Evolutionary conservation across 352 stramenopile species (phyloP), one percentile per base, ranked within the genome.

Genomic region (Globisporangium orthogonon): DNA sequence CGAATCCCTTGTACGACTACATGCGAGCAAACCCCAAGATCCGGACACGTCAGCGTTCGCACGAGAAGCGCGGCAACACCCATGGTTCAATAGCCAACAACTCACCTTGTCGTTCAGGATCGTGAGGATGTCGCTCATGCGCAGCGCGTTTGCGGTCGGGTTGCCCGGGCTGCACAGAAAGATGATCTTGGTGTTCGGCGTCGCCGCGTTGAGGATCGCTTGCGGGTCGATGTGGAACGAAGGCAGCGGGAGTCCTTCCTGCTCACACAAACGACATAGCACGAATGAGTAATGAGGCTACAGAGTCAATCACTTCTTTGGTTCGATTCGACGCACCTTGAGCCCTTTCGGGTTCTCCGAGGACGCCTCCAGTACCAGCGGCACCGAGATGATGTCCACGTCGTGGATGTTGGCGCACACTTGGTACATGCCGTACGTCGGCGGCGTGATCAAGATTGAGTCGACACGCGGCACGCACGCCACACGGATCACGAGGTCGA

Each of bases 341-440:
- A 91, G 70, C 28, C 81, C 81, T 46, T 83, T 83, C 1, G 70
- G 74, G 54, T 94, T 91, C 35, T 76, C 70, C 9, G 52, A 56
- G 1, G 76, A 73, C 23, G 69, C 57, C 41, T 89, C 75, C n/a
- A 91, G 58, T 56, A 86, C 89, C 17, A 99, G 85, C 7, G 96
- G 94, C 63, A 96, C 92, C 1, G 67, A 83, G 47, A 98, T 81
- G 63, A 99, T 97, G 37, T 74, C 67, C 29, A 99, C 95, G 69
- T 99, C 96, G 74, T 99, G 98, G 50, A 98, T 97, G 69, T 98
- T 98, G 52, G 96, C 96, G 65, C 94, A 99, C 43, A 99, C 97
- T 60, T 97, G 97, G 78, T 99, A 99, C 97, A 99, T 99, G 53
- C 96, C 96, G 71, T 99, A 99, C 0, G 96, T 99, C 5, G 97